Evolutionary conservation across 179 eudicot genomes (phyloP).

Genomic region (Camellia oleifera): DNA sequence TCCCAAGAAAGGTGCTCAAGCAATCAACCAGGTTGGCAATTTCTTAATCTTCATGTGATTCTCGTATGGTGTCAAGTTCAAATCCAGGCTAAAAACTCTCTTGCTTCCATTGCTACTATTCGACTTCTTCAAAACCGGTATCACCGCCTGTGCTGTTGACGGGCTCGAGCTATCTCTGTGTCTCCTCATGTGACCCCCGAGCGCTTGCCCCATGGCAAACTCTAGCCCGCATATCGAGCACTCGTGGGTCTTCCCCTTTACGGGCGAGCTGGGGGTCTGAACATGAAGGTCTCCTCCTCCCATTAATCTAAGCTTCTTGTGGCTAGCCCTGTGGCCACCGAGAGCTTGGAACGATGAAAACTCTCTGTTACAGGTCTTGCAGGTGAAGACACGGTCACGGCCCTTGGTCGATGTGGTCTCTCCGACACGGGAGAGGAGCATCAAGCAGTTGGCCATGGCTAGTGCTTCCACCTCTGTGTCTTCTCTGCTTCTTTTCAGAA

Average conservation of each 20-base stretch:
- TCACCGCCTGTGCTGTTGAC: not conserved
- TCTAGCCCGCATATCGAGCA: constrained; percentile 46
- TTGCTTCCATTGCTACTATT: not conserved
- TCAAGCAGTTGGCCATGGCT: constrained; percentile 38
- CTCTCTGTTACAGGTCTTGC: constrained; percentile 49
- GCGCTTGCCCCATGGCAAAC: constrained; percentile 49
- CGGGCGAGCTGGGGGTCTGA: not conserved
- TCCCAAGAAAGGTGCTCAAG: too few relatives aligned
- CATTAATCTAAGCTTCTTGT: constrained; percentile 37
- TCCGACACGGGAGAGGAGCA: constrained; percentile 25
- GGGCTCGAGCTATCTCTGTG: constrained; percentile 18
- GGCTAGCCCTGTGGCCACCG: constrained; percentile 58
- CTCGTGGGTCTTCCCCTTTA: constrained; percentile 34
- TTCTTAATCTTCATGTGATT: constrained; percentile 15
- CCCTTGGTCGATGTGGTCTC: not conserved
- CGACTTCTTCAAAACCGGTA: constrained; percentile 10
- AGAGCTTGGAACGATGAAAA: constrained; percentile 51
- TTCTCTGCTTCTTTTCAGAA: constrained; percentile 21
- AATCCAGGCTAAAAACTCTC: constrained; percentile 22
- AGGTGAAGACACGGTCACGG: constrained; percentile 26
- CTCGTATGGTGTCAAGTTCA: constrained; percentile 26
- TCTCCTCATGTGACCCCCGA: constrained; percentile 61
- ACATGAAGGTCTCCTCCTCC: not conserved
- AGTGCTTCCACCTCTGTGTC: constrained; percentile 20
- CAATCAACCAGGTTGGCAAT: not conserved